Conservation (phyloP, 2,329 filamentous ascomycete species). For the Colletotrichum abscissum region DNA sequence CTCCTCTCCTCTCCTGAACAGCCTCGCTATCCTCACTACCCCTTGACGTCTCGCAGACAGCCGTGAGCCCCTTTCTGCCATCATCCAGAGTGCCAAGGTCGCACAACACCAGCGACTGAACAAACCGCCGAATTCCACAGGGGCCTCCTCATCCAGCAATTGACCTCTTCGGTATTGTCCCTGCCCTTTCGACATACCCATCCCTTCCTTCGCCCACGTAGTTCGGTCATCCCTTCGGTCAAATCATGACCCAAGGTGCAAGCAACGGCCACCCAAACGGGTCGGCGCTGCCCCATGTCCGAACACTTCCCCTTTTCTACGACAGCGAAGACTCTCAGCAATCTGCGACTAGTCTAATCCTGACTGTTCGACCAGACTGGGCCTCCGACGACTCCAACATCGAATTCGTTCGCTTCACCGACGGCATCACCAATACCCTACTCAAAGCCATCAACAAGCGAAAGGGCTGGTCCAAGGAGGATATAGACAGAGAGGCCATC, state of each 20-base stretch:
- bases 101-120: slow-evolving; percentile 1
- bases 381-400: slow-evolving; percentile 77
- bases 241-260: slow-evolving; percentile 34
- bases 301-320: slow-evolving; percentile 81
- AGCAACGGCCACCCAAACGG: slow-evolving; percentile 47
- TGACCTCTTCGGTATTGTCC: slow-evolving; percentile 25
- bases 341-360: slow-evolving; percentile 83
- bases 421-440: slow-evolving; percentile 97
- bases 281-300: slow-evolving; percentile 57
- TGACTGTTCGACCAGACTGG: slow-evolving; percentile 88
- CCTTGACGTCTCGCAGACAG: slow-evolving; percentile 7
- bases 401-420: slow-evolving; percentile 91
- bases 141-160: slow-evolving; percentile 13
- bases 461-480: slow-evolving; percentile 75
- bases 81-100: no score
- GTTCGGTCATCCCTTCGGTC: not conserved
- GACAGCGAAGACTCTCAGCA: slow-evolving; percentile 79
- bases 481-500: slow-evolving; percentile 86
- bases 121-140: not conserved
- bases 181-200: slow-evolving; percentile 18
- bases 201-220: not conserved
- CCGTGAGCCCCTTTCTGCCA: slow-evolving; percentile 5
- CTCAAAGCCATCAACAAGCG: slow-evolving; percentile 80
- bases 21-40: not conserved
- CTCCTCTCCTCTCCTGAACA: not conserved